A percentile compares a stretch with the other conserved stretches of the same genome.
phyloP scores from a whole-genome alignment of 78 protist genomes.

The Polysphondylium violaceum region DNA sequence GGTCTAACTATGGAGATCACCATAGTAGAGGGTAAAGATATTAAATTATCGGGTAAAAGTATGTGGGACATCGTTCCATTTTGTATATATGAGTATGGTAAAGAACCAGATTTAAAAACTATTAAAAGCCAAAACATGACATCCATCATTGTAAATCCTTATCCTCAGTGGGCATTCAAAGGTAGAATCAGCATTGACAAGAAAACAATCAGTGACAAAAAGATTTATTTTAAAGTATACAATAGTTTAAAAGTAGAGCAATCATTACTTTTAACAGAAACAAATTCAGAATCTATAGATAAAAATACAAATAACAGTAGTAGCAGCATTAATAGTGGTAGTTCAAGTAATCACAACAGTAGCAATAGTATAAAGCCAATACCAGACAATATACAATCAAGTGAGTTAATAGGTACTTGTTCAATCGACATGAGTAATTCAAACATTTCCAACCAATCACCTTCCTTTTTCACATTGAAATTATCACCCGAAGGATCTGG shows the following conservation, averaged over 20 bases:
- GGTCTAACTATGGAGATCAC: conserved; percentile 22
- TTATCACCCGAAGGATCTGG: conserved; percentile 53
- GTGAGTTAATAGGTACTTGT: conserved; percentile 3
- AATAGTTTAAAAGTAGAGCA: background rate
- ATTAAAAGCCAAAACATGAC: background rate
- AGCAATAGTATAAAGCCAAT: background rate
- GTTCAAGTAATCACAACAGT: background rate
- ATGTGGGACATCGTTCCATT: conserved; percentile 65
- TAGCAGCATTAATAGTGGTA: background rate
- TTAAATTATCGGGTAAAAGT: conserved; percentile 3
- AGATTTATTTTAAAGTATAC: conserved; percentile 24
- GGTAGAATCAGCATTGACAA: conserved; percentile 17
- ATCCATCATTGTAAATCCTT: conserved; percentile 23
- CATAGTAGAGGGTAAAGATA: conserved; percentile 54
- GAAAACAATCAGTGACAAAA: background rate
- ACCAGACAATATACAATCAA: background rate
- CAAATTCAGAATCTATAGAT: background rate
- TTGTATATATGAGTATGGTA: conserved; percentile 31
- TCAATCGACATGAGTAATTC: background rate
- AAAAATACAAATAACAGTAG: background rate
- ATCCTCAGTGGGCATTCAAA: conserved; percentile 31
- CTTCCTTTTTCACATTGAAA: conserved; percentile 5
- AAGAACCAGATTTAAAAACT: conserved; percentile 8
- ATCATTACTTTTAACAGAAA: background rate
- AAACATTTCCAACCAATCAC: conserved; percentile 28